Evolutionary conservation across 1,139 yeast genomes (phyloP).

Genomic region (Candida sanyaensis): DNA sequence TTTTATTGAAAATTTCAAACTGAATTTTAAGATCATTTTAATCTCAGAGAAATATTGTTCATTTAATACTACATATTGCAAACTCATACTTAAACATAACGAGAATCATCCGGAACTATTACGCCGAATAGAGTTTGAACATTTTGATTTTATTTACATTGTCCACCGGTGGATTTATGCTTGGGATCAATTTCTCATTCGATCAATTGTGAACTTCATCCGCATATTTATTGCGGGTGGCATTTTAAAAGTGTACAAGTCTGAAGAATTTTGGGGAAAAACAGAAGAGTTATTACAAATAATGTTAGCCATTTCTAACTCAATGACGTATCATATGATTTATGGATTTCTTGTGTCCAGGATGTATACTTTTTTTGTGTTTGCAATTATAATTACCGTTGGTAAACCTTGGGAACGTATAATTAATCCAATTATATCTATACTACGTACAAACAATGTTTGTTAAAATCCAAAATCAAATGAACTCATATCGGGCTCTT

Average conservation of each 20-base stretch:
- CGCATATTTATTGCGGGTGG: background rate
- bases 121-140: constrained; percentile 14
- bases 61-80: constrained; percentile 18
- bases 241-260: background rate
- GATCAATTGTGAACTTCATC: background rate
- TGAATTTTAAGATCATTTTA: constrained; percentile 17
- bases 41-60: constrained; percentile 19
- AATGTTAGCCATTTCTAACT: constrained; percentile 18
- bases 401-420: constrained; percentile 17
- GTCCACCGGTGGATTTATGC: constrained; percentile 17
- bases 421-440: constrained; percentile 11
- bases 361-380: constrained; percentile 21
- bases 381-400: constrained; percentile 16
- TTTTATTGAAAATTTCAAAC: constrained; percentile 8
- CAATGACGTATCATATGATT: constrained; percentile 18
- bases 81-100: constrained; percentile 12
- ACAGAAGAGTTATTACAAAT: constrained; percentile 17
- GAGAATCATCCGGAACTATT: constrained; percentile 10
- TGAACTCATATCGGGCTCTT: constrained; percentile 82
- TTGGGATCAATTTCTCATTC: constrained; percentile 14
- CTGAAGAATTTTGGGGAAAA: constrained; percentile 4
- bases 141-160: constrained; percentile 20
- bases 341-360: constrained; percentile 20
- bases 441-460: constrained; percentile 12
- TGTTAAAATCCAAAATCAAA: constrained; percentile 59